Percentiles rank a stretch among this genome's conserved stretches.
Evolutionary conservation across 257 asterid species (phyloP).

Genomic region (Anisodus acutangulus): DNA sequence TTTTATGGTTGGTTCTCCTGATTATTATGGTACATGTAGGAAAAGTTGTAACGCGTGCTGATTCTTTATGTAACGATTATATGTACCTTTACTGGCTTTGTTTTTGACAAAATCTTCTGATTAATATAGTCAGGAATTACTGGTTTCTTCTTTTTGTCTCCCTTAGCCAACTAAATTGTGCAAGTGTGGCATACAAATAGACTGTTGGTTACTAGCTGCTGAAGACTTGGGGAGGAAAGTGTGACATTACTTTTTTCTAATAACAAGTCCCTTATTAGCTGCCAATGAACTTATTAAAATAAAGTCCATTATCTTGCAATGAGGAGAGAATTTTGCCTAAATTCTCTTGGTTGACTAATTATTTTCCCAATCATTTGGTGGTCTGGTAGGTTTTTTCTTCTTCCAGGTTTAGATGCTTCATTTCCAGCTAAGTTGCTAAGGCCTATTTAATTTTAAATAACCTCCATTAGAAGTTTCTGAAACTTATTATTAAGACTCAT

Average conservation of each 20-base stretch:
- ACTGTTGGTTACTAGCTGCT: slow-evolving; percentile 4
- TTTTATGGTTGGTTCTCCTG: slow-evolving; percentile 87
- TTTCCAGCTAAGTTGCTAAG: slow-evolving; percentile 8
- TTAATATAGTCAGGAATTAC: background rate
- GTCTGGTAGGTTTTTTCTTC: background rate
- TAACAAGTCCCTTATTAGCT: background rate
- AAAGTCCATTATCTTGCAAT: too few species aligned
- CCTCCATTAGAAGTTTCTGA: background rate
- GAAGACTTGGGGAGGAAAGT: background rate
- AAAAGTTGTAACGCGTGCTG: slow-evolving; percentile 83
- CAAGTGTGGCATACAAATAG: background rate
- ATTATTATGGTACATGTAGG: slow-evolving; percentile 87
- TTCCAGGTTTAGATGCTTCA: slow-evolving; percentile 17
- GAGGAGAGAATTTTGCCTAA: too few species aligned
- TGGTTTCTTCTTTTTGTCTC: background rate
- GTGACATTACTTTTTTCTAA: background rate
- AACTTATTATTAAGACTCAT: background rate
- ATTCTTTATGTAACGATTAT: background rate
- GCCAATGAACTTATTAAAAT: background rate
- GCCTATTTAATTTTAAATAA: background rate
- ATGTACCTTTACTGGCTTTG: background rate
- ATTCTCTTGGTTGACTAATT: background rate
- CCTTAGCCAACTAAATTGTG: background rate
- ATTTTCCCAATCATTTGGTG: slow-evolving; percentile 2
- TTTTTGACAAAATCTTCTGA: background rate